Conservation (phyloP, 441 rosid genomes). For the Adansonia grandidieri region DNA sequence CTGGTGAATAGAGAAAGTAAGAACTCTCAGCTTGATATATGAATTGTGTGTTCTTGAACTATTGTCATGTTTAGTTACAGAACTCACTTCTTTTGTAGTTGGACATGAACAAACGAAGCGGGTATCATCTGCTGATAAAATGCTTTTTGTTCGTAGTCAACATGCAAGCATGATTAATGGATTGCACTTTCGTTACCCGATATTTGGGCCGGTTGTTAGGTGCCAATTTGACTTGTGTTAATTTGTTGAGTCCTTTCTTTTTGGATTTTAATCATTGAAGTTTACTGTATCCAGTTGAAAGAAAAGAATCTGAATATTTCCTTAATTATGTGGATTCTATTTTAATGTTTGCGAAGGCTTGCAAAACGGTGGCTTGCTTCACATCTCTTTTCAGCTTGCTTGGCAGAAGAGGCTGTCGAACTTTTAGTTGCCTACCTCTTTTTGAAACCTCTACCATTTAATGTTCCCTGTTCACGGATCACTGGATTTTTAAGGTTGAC, state of each 20-base stretch:
- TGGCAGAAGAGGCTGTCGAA: conserved; percentile 87
- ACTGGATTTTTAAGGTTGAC: conserved; percentile 84
- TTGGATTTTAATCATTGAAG: conserved; percentile 9
- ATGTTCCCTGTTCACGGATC: conserved; percentile 77
- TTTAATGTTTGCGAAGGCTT: conserved; percentile 55
- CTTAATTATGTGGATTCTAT: conserved; percentile 8
- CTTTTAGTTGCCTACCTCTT: conserved; percentile 81
- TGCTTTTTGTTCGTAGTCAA: conserved; percentile 72
- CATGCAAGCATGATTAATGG: conserved; percentile 97
- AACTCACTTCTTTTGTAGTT: conserved; percentile 43
- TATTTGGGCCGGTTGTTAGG: conserved; percentile 81
- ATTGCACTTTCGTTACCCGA: conserved; percentile 64
- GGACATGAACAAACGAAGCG: conserved; percentile 56
- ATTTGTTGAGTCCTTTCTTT: conserved; percentile 10
- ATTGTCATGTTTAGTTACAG: conserved; percentile 28
- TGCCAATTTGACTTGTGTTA: conserved; percentile 26
- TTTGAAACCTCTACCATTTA: conserved; percentile 78
- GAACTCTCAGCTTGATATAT: conserved; percentile 37
- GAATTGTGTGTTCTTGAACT: conserved; percentile 19
- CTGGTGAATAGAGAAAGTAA: conserved; percentile 78
- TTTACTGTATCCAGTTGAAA: background rate
- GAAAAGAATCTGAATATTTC: conserved; percentile 7
- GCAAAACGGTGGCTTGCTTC: conserved; percentile 95
- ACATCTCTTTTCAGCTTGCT: conserved; percentile 90
- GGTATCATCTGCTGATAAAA: conserved; percentile 65